Base-by-base conservation (phyloP, 805 yeast genomes). In the Saturnispora besseyi region DNA sequence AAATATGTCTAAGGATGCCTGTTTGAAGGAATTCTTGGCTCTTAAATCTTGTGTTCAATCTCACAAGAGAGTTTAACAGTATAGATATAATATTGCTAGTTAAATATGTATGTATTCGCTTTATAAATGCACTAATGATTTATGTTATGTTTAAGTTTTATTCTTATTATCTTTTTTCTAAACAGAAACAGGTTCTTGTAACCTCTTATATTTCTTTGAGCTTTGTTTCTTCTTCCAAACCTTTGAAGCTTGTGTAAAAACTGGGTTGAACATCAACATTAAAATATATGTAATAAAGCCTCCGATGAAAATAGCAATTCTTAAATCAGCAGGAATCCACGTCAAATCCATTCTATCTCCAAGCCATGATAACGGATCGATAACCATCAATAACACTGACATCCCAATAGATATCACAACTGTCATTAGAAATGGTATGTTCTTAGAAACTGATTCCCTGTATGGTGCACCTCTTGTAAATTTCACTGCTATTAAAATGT, bases 381-480 rank as follows among this genome's bases (percentile, higher is more conserved):
- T 66, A 24, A 64, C 57, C 79, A 90, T 82, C 55, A 88, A 67
- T 3, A 64, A 47, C 0, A 73, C 53, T 13, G 91, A 81, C 9
- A 81, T 52, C 5, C 71, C 45, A 0, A 75, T 49, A 0, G 95
- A 77, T 1, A 70, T 52, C 0, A 70, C 54, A 40, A 86, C 71
- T 46, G 89, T 87, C 1, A 71, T 38, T 46, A 93, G 69, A 62
- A 89, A 91, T 6, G 95, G 95, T 10, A 55, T 46, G 59, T 84
- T 93, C 53, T 79, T 73, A 28, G 68, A 64, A 57, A 83, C 77
- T 1, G 90, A 82, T 60, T 87, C 84, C 50, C 99, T 75, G 65
- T 88, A 93, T 21, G 99, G 99, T 8, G 93, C 90, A 0, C 99
- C 99, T 11, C 79, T 86, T 18, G 96, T 85, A 52, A 93, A 70